Base-by-base conservation (phyloP, 1,284 basidiomycete species). In the Apiotrichum porosum region DNA sequence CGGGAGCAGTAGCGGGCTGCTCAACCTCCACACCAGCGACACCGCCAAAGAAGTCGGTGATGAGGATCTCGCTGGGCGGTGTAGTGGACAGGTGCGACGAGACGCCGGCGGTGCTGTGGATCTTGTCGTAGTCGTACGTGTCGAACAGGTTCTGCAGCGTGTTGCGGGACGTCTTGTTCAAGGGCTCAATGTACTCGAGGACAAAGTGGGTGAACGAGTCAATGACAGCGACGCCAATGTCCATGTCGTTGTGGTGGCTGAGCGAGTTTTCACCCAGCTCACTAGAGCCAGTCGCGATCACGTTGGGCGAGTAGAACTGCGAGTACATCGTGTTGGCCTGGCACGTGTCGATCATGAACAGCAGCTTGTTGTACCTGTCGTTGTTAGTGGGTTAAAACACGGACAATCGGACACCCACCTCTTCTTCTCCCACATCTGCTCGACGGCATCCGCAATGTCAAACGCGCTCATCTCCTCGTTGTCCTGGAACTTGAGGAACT, bases 401-500 rank as follows among this genome's bases (percentile, higher is more conserved):
- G 13, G 3, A 8, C 9, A 17, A 6, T 1, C 6, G 3, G 4
- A 8, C 6, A 63, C 80, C 37, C 52, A 87, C 89, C 91, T 77
- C 65, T 87, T 85, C 78, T 97, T 97, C 69, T 93, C 86, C 80
- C 86, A 92, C 94, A 98, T 98, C 72, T 97, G 92, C 69, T 92
- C 91, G 52, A 98, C 86, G 0, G 94, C 93, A 69, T 98, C 94
- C 0, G 94, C 93, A 31, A 95, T 81, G 68, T 98, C 94, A 51
- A 89, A 90, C 0, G 94, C 91, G 44, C 86, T 90, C 58, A 98
- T 90, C 68, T 99, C 95, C 71, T 98, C 94, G 66, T 90, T 90
- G 71, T 99, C 94, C 68, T 98, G 94, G 69, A 99, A 98, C 73
- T 98, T 98, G 60, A 98, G 81, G 69, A 98, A 99, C 71, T 97